These are phyloP conservation scores for Trichoderma sp. DNA, from an alignment of 2,329 filamentous ascomycete species.

Conservation along the genomic window DNA sequence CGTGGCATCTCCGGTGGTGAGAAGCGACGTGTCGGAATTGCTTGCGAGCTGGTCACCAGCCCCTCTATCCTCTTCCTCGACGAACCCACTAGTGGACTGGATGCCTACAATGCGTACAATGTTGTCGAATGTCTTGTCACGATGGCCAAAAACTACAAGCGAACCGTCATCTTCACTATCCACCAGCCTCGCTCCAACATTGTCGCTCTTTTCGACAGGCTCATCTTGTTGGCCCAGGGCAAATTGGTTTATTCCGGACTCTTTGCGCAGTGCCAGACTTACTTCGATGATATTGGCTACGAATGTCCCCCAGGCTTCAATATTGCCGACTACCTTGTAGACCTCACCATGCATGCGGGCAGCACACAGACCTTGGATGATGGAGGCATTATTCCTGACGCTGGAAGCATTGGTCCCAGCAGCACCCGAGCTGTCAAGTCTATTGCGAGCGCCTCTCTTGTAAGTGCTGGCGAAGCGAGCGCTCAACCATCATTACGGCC, in stretches of 20 bases:
- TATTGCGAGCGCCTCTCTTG: conserved; percentile 78
- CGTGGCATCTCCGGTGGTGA: conserved; percentile 97
- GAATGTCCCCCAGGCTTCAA: conserved; percentile 96
- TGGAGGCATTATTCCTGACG: conserved; percentile 54
- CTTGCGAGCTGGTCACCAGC: conserved; percentile 95
- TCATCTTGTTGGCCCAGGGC: conserved; percentile 88
- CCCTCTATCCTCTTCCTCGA: conserved; percentile 97
- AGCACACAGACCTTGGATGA: conserved; percentile 58
- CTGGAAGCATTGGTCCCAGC: conserved; percentile 73
- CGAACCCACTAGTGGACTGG: conserved; percentile 92
- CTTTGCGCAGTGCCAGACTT: conserved; percentile 83
- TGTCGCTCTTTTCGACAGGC: conserved; percentile 90
- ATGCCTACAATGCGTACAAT: conserved; percentile 97
- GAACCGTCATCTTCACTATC: conserved; percentile 97
- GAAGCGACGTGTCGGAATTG: conserved; percentile 93
- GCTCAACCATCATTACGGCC: conserved; percentile 65
- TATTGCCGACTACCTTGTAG: conserved; percentile 96
- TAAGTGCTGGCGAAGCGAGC: conserved; percentile 70
- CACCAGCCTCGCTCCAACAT: conserved; percentile 98
- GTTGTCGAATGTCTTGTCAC: conserved; percentile 95
- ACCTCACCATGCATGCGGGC: conserved; percentile 94
- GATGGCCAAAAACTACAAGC: conserved; percentile 92
- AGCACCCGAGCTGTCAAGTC: conserved; percentile 89
- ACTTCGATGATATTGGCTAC: conserved; percentile 92
- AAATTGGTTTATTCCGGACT: conserved; percentile 92